Evolutionary conservation across 2,329 filamentous ascomycete genomes (phyloP), one percentile per base, ranked within the genome.

Genomic region (Chaetomium globosum): DNA sequence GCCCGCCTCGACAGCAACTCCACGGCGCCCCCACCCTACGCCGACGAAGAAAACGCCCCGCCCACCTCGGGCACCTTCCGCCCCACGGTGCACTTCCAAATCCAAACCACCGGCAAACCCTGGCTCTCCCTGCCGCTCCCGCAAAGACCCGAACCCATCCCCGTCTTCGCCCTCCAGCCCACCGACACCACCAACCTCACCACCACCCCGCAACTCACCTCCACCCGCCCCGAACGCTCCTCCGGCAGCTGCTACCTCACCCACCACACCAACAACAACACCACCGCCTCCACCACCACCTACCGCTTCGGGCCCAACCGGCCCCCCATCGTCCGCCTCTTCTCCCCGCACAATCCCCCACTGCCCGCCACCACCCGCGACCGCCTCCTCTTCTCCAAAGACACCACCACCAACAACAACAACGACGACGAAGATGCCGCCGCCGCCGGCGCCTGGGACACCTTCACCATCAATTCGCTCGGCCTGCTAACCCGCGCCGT

Each of bases 241-340:
- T 85, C 83, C 0, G 83, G 80, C 3, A 80, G 76, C 39, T 80
- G 83, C 66, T 78, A 79, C 67, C 80, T 86, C 56, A 48, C 33
- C 55, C 21, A 53, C 28, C 28, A 39, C 26, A 21, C 33, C 55
- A 26, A 53, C 28, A 28, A 39, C 26, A 21, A 36, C 9, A 19
- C 49, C 23, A 19, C 49, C 23, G 51, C 28, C 26, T 16, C 51
- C 16, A 53, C 51, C 0, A 88, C 85, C 0, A 80, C 78, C 3
- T 88, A 88, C 74, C 82, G 80, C 68, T 87, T 83, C 70, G 85
- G 86, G 0, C 85, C 85, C 1, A 79, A 78, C 49, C 78, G 79
- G 2, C 79, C 82, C 7, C 85, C 86, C 3, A 74, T 79, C 52
- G 74, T 89, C 28, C 70, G 72, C 2, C 66, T 79, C n/a, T 68